Evolutionary conservation across 148 eudicot genomes (phyloP).

Genomic region (Chenopodium suecicum): DNA sequence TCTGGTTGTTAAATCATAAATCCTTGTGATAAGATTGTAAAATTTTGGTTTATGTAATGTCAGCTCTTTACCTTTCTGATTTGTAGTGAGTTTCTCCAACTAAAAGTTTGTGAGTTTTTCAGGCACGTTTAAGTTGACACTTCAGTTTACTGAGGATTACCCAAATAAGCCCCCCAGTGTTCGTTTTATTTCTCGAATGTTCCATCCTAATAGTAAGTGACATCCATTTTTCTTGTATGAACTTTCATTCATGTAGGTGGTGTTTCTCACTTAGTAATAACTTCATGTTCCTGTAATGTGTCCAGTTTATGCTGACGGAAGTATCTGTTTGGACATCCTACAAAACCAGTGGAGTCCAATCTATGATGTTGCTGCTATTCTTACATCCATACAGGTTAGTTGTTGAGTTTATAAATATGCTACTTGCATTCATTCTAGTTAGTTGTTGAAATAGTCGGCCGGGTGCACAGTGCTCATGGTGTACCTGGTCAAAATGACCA

Average conservation of each 20-base stretch:
- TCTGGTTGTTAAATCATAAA: neutral
- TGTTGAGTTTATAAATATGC: neutral
- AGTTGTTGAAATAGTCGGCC: neutral
- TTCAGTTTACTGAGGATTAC: constrained; percentile 59
- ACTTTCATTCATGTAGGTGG: neutral
- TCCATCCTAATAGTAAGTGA: constrained; percentile 67
- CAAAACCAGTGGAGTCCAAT: constrained; percentile 78
- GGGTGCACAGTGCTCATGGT: too few species aligned
- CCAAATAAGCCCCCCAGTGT: constrained; percentile 73
- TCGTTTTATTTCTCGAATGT: constrained; percentile 65
- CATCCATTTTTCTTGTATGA: neutral
- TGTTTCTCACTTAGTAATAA: constrained; percentile 2
- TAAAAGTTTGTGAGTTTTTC: constrained; percentile 8
- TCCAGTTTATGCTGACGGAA: constrained; percentile 68
- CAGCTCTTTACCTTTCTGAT: neutral
- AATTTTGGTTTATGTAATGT: neutral
- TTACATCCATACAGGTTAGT: constrained; percentile 62
- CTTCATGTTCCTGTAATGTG: constrained; percentile 10
- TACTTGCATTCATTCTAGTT: constrained; percentile 63
- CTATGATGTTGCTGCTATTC: constrained; percentile 68
- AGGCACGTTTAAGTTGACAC: constrained; percentile 69
- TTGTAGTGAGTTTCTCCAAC: constrained; percentile 8
- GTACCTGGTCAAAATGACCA: too few species aligned
- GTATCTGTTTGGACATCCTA: constrained; percentile 64
- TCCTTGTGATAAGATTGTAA: neutral